These are phyloP conservation scores for Bacterosira constricta DNA, from an alignment of 108 stramenopile species.

Conservation along the genomic window DNA sequence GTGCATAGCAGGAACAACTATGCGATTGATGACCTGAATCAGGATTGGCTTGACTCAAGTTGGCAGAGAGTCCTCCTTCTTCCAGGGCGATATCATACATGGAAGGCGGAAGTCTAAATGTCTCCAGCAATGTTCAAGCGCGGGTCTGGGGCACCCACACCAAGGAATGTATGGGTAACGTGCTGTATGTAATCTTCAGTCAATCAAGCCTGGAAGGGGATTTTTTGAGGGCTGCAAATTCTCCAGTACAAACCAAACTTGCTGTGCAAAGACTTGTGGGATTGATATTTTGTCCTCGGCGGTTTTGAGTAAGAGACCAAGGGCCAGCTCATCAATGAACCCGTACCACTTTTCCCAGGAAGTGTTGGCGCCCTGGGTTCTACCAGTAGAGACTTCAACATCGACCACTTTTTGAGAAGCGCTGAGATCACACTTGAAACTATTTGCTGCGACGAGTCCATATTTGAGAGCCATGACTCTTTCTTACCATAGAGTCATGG, in stretches of 20 bases:
- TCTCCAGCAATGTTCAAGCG: conserved; percentile 8
- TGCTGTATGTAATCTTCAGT: conserved; percentile 41
- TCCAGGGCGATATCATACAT: conserved; percentile 11
- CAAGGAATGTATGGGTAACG: conserved; percentile 33
- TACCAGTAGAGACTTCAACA: too few relatives aligned
- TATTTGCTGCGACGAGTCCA: too few relatives aligned
- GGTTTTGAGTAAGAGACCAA: too few relatives aligned
- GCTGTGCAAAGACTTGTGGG: too few relatives aligned
- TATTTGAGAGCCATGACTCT: too few relatives aligned
- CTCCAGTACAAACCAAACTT: conserved; percentile 2
- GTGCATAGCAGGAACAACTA: too few relatives aligned
- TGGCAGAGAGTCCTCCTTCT: conserved; percentile 42
- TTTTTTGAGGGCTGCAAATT: too few relatives aligned
- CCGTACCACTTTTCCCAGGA: too few relatives aligned
- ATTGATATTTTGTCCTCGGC: conserved; percentile 19
- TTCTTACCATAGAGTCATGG: too few relatives aligned
- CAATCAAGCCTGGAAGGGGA: conserved; percentile 16
- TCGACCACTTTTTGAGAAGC: too few relatives aligned
- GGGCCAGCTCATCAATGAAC: conserved; percentile 12
- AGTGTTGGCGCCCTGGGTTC: too few relatives aligned
- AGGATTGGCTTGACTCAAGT: conserved; percentile 33
- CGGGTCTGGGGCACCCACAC: conserved; percentile 29
- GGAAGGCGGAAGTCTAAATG: conserved; percentile 28
- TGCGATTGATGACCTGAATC: neutral
- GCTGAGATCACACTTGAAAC: too few relatives aligned